Evolutionary conservation across 1,284 basidiomycete genomes (phyloP), one percentile per base, ranked within the genome.

Genomic region (Apiotrichum brassicae): DNA sequence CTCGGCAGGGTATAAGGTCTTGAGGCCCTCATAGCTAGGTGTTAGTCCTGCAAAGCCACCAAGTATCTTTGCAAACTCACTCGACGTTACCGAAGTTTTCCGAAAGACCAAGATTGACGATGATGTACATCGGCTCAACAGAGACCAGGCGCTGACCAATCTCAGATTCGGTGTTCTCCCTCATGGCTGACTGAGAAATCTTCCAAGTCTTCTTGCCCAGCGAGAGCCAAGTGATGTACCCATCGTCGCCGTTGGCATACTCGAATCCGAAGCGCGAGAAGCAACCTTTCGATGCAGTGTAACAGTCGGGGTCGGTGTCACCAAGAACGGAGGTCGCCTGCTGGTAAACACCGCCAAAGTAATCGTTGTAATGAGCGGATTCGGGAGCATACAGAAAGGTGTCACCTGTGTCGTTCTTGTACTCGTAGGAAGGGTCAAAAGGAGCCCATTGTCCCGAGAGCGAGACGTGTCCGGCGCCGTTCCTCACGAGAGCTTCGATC

Each of bases 211-310:
- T 73, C 62, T 81, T 73, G 53, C 74, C 78, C 54, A 82, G 76
- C 24, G 82, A 72, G 32, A 87, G 78, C 90, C 90, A 93, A 22
- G 81, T 79, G 59, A 93, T 86, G 66, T 89, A 90, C 76, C 87
- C 70, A 34, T 78, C 76, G 22, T 35, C 57, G 41, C 81, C 81
- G 26, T 82, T 77, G 47, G 77, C 73, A 57, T 85, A 84, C 64
- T 85, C 83, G 60, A 80, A 81, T 0, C 82, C 84, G 60, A 84
- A 86, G 3, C 77, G 64, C 3, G 78, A 75, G 61, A 74, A 81
- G 47, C 76, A 76, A 8, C 74, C 75, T 3, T 74, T 76, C 8
- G 71, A 71, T 19, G 68, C 62, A 19, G 65, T 68, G 46, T 72
- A 71, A 64, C 68, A 71, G 23, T 64, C 46, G 56, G 63, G 66